These are phyloP conservation scores for Apiospora rasikravindrae DNA, from an alignment of 2,329 filamentous ascomycete genomes.

Conservation along the genomic window DNA sequence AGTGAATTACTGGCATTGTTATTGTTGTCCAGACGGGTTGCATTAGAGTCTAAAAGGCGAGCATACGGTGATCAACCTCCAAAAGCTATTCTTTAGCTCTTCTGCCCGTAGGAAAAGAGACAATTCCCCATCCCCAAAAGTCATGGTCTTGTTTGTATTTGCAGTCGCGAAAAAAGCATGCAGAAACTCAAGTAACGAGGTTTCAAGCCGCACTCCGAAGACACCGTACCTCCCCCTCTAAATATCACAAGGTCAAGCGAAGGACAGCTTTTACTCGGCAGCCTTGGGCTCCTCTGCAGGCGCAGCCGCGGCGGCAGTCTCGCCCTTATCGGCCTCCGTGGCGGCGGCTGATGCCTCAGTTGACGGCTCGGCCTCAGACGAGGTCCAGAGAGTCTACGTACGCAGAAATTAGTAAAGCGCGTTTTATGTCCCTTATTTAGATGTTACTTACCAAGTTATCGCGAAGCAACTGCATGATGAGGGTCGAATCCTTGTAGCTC, in stretches of 20 bases:
- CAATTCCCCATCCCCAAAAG: slow-evolving; percentile 33
- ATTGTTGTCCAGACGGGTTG: slow-evolving; percentile 54
- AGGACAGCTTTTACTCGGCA: slow-evolving; percentile 57
- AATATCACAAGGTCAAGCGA: slow-evolving; percentile 46
- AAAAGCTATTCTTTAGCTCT: slow-evolving; percentile 51
- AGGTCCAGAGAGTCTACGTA: slow-evolving; percentile 95
- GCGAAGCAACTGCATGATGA: slow-evolving; percentile 98
- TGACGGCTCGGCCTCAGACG: slow-evolving; percentile 88
- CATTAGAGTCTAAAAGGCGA: slow-evolving; percentile 62
- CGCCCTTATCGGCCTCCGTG: slow-evolving; percentile 54
- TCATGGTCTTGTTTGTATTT: slow-evolving; percentile 48
- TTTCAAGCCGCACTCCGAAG: slow-evolving; percentile 67
- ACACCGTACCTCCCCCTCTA: slow-evolving; percentile 54
- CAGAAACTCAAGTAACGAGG: slow-evolving; percentile 48
- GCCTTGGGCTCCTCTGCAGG: slow-evolving; percentile 71
- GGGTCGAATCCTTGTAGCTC: slow-evolving; percentile 98
- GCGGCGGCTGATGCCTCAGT: slow-evolving; percentile 58
- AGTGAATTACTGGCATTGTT: slow-evolving; percentile 49
- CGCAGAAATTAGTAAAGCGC: not conserved
- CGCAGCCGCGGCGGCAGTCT: slow-evolving; percentile 59
- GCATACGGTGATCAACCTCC: slow-evolving; percentile 51
- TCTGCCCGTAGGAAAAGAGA: slow-evolving; percentile 36
- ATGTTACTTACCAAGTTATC: slow-evolving; percentile 81
- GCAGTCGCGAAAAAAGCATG: slow-evolving; percentile 55
- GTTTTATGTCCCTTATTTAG: not conserved